Conservation (phyloP, 306 rosid genomes). For the Quillaja saponaria region DNA sequence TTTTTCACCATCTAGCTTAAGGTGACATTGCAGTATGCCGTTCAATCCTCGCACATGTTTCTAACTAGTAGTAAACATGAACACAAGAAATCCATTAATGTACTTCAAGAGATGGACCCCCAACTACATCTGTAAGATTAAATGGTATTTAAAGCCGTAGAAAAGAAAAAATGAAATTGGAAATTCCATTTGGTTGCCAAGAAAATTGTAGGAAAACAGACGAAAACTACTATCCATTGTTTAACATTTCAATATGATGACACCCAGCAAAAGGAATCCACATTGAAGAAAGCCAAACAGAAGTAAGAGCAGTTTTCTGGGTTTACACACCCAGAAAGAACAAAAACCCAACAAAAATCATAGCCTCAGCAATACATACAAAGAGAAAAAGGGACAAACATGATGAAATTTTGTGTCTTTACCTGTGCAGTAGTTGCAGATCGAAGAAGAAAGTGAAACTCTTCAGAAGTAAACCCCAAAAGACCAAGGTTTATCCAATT, state of each 20-base stretch:
- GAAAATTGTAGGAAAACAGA: neutral
- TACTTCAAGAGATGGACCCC: too few species aligned
- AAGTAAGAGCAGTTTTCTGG: neutral
- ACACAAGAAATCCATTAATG: too few species aligned
- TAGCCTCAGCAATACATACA: too few species aligned
- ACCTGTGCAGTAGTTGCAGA: constrained; percentile 34
- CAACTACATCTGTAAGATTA: neutral
- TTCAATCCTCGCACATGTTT: too few species aligned
- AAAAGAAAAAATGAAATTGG: neutral
- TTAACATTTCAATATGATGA: neutral
- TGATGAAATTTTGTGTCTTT: constrained; percentile 22
- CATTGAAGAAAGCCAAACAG: neutral
- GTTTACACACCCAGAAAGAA: neutral
- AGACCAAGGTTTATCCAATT: constrained; percentile 45
- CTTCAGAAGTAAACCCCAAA: constrained; percentile 33
- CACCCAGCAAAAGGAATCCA: neutral
- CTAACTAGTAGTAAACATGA: too few species aligned
- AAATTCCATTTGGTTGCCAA: neutral
- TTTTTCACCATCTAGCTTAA: too few species aligned
- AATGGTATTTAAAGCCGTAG: neutral
- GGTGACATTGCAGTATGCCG: too few species aligned
- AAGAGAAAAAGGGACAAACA: neutral
- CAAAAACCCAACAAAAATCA: neutral
- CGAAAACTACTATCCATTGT: neutral
- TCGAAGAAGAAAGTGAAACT: constrained; percentile 24